These are phyloP conservation scores for Hapsidospora chrysogenum DNA, from an alignment of 495 filamentous ascomycete genomes.

Conservation along the genomic window DNA sequence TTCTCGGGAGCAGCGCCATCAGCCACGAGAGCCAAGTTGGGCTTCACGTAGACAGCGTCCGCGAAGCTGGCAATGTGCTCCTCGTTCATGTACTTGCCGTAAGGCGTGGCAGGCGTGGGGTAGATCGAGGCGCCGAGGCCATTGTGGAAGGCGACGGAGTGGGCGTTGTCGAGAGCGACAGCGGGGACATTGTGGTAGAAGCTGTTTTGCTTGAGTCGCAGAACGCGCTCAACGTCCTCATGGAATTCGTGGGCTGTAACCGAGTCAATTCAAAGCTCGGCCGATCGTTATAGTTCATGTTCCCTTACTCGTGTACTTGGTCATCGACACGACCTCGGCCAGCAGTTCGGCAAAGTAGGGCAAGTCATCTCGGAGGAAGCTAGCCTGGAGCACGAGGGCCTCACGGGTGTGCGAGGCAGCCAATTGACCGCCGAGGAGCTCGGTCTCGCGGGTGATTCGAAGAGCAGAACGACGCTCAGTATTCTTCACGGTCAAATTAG, in stretches of 20 bases:
- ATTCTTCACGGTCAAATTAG: slow-evolving; percentile 44
- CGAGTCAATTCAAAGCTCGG: slow-evolving; percentile 2
- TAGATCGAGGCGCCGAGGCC: slow-evolving; percentile 68
- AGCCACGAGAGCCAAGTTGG: slow-evolving; percentile 79
- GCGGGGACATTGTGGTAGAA: slow-evolving; percentile 46
- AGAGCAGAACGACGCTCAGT: slow-evolving; percentile 73
- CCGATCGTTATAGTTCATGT: neutral
- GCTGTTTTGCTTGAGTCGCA: slow-evolving; percentile 55
- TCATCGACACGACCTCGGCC: slow-evolving; percentile 73
- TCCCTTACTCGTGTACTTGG: slow-evolving; percentile 63
- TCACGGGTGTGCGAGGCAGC: slow-evolving; percentile 76
- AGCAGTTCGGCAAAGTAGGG: slow-evolving; percentile 96
- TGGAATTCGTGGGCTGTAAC: slow-evolving; percentile 64
- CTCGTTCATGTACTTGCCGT: slow-evolving; percentile 61
- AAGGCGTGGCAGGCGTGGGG: slow-evolving; percentile 49
- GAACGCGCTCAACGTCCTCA: slow-evolving; percentile 61
- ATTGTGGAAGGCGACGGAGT: slow-evolving; percentile 82
- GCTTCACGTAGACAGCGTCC: slow-evolving; percentile 61
- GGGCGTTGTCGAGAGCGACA: slow-evolving; percentile 69
- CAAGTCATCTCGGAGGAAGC: slow-evolving; percentile 86
- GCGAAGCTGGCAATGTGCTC: slow-evolving; percentile 56
- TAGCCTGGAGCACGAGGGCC: slow-evolving; percentile 77
- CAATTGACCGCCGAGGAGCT: slow-evolving; percentile 83
- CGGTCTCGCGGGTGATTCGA: slow-evolving; percentile 83
- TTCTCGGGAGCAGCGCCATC: slow-evolving; percentile 66